Evolutionary conservation across 768 basidiomycete species (phyloP).

Genomic region (Gymnopilus junonius): DNA sequence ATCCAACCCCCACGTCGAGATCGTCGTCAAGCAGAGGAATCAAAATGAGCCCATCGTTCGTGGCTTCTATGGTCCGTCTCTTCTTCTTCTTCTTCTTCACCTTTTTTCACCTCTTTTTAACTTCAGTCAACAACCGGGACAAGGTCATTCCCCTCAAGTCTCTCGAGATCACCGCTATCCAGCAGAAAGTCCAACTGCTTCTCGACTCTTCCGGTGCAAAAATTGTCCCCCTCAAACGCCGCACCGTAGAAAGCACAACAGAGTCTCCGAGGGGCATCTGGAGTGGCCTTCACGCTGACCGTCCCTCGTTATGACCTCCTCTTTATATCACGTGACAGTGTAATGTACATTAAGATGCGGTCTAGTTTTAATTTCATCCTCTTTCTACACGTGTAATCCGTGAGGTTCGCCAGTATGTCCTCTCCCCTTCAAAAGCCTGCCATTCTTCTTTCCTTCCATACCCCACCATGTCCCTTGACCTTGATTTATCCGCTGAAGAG

Average conservation of each 20-base stretch:
- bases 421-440: constrained; percentile 20
- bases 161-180: constrained; percentile 74
- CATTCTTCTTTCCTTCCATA: constrained; percentile 14
- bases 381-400: constrained; percentile 48
- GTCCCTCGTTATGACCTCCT: constrained; percentile 50
- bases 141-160: constrained; percentile 85
- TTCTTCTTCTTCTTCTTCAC: constrained; percentile 13
- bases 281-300: constrained; percentile 85
- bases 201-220: constrained; percentile 89
- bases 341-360: constrained; percentile 27
- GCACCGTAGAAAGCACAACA: constrained; percentile 76
- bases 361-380: constrained; percentile 31
- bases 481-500: constrained; percentile 47
- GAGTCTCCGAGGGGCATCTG: constrained; percentile 88
- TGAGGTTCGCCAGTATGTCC: constrained; percentile 36
- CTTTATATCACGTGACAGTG: constrained; percentile 34
- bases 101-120: constrained; percentile 17
- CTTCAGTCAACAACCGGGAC: constrained; percentile 82
- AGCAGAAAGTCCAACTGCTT: constrained; percentile 79
- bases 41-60: constrained; percentile 80
- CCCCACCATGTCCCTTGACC: constrained; percentile 32
- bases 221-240: constrained; percentile 79
- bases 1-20: constrained; percentile 81
- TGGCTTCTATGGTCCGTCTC: constrained; percentile 76
- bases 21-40: constrained; percentile 79